Percentiles rank a stretch among this genome's conserved stretches.
phyloP scores from a whole-genome alignment of 345 rosid species.

The Syzygium aromaticum region DNA sequence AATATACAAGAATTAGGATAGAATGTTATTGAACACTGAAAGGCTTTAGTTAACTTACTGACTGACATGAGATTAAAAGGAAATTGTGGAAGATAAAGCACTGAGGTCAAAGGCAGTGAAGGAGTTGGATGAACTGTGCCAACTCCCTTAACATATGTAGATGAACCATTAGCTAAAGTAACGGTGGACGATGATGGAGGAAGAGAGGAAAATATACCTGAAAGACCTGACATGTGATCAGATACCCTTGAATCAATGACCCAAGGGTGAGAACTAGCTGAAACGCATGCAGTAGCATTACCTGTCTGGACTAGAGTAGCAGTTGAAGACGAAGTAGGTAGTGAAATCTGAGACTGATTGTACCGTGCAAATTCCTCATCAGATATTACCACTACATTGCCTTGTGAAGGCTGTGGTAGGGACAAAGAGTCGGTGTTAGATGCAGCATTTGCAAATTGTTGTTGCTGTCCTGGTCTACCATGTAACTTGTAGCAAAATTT shows the following conservation, averaged over 20 bases:
- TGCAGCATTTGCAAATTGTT: too few species aligned
- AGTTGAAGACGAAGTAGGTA: not conserved
- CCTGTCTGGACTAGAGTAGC: not conserved
- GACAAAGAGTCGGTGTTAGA: too few species aligned
- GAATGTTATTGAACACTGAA: not conserved
- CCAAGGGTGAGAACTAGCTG: not conserved
- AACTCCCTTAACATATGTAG: not conserved
- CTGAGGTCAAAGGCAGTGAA: not conserved
- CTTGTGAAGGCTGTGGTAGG: too few species aligned
- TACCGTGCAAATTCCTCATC: too few species aligned
- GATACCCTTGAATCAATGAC: not conserved
- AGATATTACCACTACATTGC: too few species aligned
- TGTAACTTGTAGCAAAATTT: too few species aligned
- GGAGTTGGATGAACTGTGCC: not conserved
- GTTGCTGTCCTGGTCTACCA: too few species aligned
- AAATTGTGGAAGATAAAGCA: not conserved
- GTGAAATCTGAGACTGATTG: too few species aligned
- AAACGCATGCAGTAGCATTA: not conserved
- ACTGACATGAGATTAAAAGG: not conserved
- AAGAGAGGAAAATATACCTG: not conserved
- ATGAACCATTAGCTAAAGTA: not conserved
- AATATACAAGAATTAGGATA: not conserved
- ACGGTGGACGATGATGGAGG: not conserved
- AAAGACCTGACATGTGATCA: not conserved
- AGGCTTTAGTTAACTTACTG: not conserved